phyloP scores from a whole-genome alignment of 176 grass and related monocot species.

The Triticum urartu region DNA sequence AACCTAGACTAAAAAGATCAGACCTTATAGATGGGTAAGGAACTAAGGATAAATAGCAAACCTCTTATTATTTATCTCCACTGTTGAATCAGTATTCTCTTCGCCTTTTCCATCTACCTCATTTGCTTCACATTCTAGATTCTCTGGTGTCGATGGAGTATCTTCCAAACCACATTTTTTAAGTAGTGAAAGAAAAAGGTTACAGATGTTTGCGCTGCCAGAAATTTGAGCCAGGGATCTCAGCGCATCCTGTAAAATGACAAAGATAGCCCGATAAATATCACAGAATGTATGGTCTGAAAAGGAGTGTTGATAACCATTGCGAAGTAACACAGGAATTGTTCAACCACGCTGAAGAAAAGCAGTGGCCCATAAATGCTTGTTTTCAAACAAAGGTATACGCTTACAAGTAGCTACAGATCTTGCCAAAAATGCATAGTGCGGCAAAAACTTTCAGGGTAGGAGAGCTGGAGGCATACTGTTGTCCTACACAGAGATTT shows the following conservation, averaged over 20 bases:
- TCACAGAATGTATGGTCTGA: neutral
- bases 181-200: constrained; percentile 73
- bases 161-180: constrained; percentile 63
- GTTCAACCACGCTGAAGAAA: neutral
- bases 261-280: constrained; percentile 13
- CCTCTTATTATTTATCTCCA: constrained; percentile 53
- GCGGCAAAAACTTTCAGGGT: neutral
- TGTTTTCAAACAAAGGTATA: constrained; percentile 18
- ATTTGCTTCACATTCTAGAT: constrained; percentile 47
- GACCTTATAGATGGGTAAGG: constrained; percentile 2
- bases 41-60: constrained; percentile 22
- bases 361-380: neutral
- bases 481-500: neutral
- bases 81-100: constrained; percentile 36
- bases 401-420: neutral
- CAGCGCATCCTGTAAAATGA: constrained; percentile 71
- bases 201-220: constrained; percentile 50
- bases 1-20: constrained; percentile 11
- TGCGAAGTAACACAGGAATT: neutral
- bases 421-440: constrained; percentile 13
- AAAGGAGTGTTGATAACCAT: neutral
- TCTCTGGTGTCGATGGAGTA: constrained; percentile 38
- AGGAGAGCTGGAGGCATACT: neutral
- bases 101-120: constrained; percentile 28
- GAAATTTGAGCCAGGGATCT: constrained; percentile 62